Base-by-base conservation (phyloP, 2,329 filamentous ascomycete genomes). In the Penicillium brasilianum region DNA sequence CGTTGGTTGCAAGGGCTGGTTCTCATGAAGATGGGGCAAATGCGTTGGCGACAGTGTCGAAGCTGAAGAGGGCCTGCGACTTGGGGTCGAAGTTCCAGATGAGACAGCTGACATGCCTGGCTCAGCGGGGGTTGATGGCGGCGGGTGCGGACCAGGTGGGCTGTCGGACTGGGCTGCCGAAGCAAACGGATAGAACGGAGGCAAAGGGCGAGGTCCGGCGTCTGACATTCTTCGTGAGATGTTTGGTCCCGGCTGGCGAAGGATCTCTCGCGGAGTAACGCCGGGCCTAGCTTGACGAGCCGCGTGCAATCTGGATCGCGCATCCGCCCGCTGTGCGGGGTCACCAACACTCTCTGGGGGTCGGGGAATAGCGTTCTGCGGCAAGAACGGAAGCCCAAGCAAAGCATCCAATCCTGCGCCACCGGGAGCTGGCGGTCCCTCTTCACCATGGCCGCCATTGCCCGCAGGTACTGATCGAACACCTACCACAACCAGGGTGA, bases 401-500 rank as follows among this genome's bases (percentile, higher is more conserved):
- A 77, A 76, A 70, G 80, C 76, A 73, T 82, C 79, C 39, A 83
- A 65, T 55, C 77, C 77, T 46, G 76, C 67, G 44, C 74, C 80
- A 30, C 76, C 76, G 55, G 76, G 67, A 51, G 71, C 79, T 39
- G 78, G 80, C 71, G 68, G 79, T 44, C 76, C 77, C 49, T 82
- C 81, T 56, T 82, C 81, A 52, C 73, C 68, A 20, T 78, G 77
- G 25, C 78, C 74, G 14, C 79, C 77, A 64, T 79, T 81, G 28
- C 79, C 80, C 20, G 86, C 83, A 34, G 84, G 86, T 60, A 90
- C 87, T 28, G 87, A 88, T 56, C 88, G 81, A 58, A 90, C 89
- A 57, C 88, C 88, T 43, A 90, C 88, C 55, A 90, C 88, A 46
- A 90, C 89, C 63, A 90, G 83, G 9, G 88, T 88, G 41, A 90